phyloP scores from a whole-genome alignment of 495 filamentous ascomycete genomes.

The Penicillium nucicola region DNA sequence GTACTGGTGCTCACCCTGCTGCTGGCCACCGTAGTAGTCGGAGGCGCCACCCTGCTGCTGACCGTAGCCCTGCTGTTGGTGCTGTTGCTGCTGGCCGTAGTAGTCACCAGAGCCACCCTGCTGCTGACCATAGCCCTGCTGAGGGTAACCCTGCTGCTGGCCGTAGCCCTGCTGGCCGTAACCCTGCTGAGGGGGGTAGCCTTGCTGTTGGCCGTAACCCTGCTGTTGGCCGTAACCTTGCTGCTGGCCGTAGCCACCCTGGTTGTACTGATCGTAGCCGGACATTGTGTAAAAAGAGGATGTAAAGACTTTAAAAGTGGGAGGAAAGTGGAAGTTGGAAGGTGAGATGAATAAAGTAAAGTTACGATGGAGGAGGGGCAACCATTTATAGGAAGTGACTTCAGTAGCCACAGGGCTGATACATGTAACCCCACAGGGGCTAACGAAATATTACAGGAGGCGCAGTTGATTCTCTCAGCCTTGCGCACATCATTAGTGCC shows the following conservation, averaged over 20 bases:
- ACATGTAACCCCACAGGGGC: conserved; percentile 20
- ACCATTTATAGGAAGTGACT: conserved; percentile 21
- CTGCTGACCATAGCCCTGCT: conserved; percentile 13
- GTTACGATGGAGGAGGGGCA: conserved; percentile 11
- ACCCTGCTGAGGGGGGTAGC: conserved; percentile 28
- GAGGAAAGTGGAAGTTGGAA: conserved; percentile 1
- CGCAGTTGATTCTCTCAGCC: conserved; percentile 3
- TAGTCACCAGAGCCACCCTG: neutral
- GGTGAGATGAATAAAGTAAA: conserved; percentile 14
- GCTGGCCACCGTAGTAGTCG: conserved; percentile 33
- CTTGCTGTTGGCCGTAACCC: conserved; percentile 25
- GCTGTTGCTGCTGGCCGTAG: conserved; percentile 11
- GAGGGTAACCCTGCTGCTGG: conserved; percentile 16
- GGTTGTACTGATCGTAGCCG: conserved; percentile 43
- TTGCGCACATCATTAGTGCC: neutral
- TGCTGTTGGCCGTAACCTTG: conserved; percentile 16
- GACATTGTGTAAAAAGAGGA: conserved; percentile 33
- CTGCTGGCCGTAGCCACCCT: conserved; percentile 18
- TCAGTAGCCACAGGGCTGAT: conserved; percentile 26
- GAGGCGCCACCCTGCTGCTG: conserved; percentile 16
- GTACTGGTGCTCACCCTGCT: conserved; percentile 24
- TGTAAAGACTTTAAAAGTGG: neutral
- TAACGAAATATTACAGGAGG: conserved; percentile 14
- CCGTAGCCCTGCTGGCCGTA: conserved; percentile 24
- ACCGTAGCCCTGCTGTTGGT: conserved; percentile 15